phyloP scores from a whole-genome alignment of 2,329 filamentous ascomycete species.

The Rosellinia necatrix region DNA sequence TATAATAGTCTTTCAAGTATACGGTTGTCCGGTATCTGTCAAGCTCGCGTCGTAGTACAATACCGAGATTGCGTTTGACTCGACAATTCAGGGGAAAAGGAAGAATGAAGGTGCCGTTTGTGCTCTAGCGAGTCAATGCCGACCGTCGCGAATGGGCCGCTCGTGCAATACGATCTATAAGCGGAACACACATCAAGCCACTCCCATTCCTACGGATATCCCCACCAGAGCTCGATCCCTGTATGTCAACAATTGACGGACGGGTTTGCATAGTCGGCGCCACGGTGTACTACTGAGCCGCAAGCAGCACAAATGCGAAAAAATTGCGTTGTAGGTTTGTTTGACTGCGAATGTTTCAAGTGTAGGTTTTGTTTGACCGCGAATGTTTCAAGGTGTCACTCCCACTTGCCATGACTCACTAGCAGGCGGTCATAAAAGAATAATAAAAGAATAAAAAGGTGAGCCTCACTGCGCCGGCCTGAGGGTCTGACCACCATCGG shows the following conservation, averaged over 20 bases:
- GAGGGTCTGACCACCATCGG: conserved; percentile 25
- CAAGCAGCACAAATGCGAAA: background rate
- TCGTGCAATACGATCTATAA: no score
- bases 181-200: conserved; percentile 8
- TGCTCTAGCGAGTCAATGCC: background rate
- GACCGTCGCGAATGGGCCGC: no score
- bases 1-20: background rate
- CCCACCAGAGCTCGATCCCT: conserved; percentile 20
- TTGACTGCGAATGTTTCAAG: no score
- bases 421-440: background rate
- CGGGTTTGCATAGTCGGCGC: conserved; percentile 1
- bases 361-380: no score
- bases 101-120: conserved; percentile 7
- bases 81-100: conserved; percentile 13
- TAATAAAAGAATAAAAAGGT: no score
- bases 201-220: conserved; percentile 20
- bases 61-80: background rate
- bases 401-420: background rate
- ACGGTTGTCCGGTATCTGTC: conserved; percentile 10
- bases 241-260: background rate
- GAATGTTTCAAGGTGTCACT: no score
- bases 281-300: conserved; percentile 16
- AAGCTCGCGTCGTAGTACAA: conserved; percentile 9
- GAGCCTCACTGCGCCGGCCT: background rate
- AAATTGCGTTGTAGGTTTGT: conserved; percentile 1